Percentiles rank a stretch among this genome's conserved stretches.
phyloP scores from a whole-genome alignment of 345 rosid species.

The Nephelium lappaceum region DNA sequence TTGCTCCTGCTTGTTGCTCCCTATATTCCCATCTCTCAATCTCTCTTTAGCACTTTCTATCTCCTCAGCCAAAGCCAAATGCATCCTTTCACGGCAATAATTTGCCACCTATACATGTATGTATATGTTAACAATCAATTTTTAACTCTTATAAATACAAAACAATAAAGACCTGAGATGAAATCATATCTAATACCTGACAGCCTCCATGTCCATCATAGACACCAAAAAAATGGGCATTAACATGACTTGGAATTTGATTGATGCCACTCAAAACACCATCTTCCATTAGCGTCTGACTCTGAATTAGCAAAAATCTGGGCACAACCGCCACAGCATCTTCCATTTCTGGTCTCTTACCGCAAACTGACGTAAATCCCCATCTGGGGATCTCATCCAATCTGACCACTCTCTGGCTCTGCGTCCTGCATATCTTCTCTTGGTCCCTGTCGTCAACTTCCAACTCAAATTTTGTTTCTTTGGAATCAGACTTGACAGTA shows the following conservation, averaged over 20 bases:
- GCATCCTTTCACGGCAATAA: constrained; percentile 65
- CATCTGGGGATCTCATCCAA: constrained; percentile 46
- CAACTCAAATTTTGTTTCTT: constrained; percentile 1
- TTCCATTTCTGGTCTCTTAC: constrained; percentile 83
- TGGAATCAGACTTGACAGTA: constrained; percentile 10
- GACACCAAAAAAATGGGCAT: constrained; percentile 70
- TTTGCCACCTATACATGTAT: constrained; percentile 51
- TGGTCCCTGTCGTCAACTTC: constrained; percentile 22
- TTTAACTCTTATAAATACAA: no score
- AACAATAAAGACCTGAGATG: neutral
- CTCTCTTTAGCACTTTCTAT: constrained; percentile 41
- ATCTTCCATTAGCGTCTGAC: constrained; percentile 30
- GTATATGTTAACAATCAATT: neutral
- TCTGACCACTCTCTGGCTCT: constrained; percentile 35
- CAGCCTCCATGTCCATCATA: constrained; percentile 85
- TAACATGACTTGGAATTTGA: constrained; percentile 27
- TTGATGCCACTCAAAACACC: constrained; percentile 23
- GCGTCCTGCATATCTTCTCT: constrained; percentile 42
- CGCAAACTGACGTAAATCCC: constrained; percentile 67
- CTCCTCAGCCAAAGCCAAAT: constrained; percentile 71
- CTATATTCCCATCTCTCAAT: constrained; percentile 26
- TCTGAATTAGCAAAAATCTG: constrained; percentile 46
- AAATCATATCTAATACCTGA: constrained; percentile 47
- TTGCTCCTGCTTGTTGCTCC: constrained; percentile 47
- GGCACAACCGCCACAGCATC: constrained; percentile 65